Evolutionary conservation across 176 grass and related monocot species (phyloP).

Genomic region (Eragrostis nindensis): DNA sequence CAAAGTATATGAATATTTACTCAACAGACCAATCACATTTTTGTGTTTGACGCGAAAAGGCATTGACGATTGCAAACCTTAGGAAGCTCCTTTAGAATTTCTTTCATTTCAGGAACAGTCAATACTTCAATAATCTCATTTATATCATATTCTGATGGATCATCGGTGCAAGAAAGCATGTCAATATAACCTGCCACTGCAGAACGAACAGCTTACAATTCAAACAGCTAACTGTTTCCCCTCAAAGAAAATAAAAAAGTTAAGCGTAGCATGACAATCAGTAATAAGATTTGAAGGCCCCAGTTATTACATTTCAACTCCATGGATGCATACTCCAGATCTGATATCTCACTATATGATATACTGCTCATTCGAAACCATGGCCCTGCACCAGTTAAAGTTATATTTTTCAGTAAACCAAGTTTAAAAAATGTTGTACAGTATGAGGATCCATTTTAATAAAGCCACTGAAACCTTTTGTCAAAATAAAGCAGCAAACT

Average conservation of each 20-base stretch:
- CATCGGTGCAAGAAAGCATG: slow-evolving; percentile 54
- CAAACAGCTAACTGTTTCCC: slow-evolving; percentile 10
- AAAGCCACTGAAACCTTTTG: slow-evolving; percentile 6
- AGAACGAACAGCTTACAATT: slow-evolving; percentile 38
- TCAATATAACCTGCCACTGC: slow-evolving; percentile 81
- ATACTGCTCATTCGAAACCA: slow-evolving; percentile 81
- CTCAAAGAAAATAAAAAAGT: not conserved
- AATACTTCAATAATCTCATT: slow-evolving; percentile 80
- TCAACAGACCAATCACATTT: slow-evolving; percentile 18
- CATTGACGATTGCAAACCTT: slow-evolving; percentile 64
- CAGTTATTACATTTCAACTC: slow-evolving; percentile 70
- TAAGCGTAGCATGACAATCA: not conserved
- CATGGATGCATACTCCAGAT: slow-evolving; percentile 63
- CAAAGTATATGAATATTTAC: slow-evolving; percentile 23
- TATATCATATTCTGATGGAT: slow-evolving; percentile 60
- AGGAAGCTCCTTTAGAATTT: slow-evolving; percentile 63
- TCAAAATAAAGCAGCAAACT: not conserved
- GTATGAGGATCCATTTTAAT: slow-evolving; percentile 12
- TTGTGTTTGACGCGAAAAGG: slow-evolving; percentile 10
- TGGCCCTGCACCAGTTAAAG: slow-evolving; percentile 63
- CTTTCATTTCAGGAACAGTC: slow-evolving; percentile 78
- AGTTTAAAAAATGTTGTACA: slow-evolving; percentile 17
- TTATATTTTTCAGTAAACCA: slow-evolving; percentile 34
- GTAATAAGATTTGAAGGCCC: slow-evolving; percentile 31
- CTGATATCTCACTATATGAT: slow-evolving; percentile 76